Percentiles rank a stretch among this genome's conserved stretches.
phyloP scores from a whole-genome alignment of 2,329 filamentous ascomycete genomes.

The Sordariomycetes sp. region DNA sequence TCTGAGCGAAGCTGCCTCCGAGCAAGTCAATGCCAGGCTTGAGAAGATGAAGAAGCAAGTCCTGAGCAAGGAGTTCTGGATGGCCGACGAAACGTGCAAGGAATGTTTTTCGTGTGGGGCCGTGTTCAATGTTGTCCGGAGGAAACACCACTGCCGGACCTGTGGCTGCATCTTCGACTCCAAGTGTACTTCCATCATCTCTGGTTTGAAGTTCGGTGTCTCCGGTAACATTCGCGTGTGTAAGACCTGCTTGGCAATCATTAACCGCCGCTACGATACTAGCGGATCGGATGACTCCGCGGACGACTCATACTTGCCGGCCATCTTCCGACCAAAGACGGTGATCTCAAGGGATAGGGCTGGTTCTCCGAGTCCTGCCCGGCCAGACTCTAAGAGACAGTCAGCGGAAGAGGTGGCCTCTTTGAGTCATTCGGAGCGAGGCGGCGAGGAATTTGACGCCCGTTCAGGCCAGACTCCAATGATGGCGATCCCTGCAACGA shows the following conservation, averaged over 20 bases:
- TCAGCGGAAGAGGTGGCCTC: slow-evolving; percentile 4
- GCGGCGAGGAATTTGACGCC: slow-evolving; percentile 29
- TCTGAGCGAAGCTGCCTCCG: slow-evolving; percentile 39
- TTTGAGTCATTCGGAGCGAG: slow-evolving; percentile 8
- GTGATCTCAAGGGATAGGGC: not conserved
- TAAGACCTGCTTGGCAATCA: slow-evolving; percentile 82
- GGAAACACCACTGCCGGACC: slow-evolving; percentile 91
- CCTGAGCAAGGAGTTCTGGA: slow-evolving; percentile 93
- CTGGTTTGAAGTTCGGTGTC: slow-evolving; percentile 78
- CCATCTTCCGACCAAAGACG: slow-evolving; percentile 44
- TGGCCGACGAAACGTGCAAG: slow-evolving; percentile 96
- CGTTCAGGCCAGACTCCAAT: slow-evolving; percentile 51
- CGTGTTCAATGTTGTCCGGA: slow-evolving; percentile 81
- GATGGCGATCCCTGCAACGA: slow-evolving; percentile 57
- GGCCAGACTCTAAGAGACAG: not conserved
- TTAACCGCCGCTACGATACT: slow-evolving; percentile 79
- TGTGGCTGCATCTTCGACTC: slow-evolving; percentile 99
- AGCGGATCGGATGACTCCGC: slow-evolving; percentile 80
- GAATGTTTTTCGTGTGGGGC: slow-evolving; percentile 91
- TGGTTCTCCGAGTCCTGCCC: not conserved
- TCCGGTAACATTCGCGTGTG: slow-evolving; percentile 77
- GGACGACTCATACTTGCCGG: slow-evolving; percentile 57
- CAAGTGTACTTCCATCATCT: slow-evolving; percentile 86
- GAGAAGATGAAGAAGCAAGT: slow-evolving; percentile 75
- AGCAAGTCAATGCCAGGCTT: slow-evolving; percentile 45